Evolutionary conservation across 345 rosid genomes (phyloP), one percentile per base, ranked within the genome.

Genomic region (Bruguiera parviflora): DNA sequence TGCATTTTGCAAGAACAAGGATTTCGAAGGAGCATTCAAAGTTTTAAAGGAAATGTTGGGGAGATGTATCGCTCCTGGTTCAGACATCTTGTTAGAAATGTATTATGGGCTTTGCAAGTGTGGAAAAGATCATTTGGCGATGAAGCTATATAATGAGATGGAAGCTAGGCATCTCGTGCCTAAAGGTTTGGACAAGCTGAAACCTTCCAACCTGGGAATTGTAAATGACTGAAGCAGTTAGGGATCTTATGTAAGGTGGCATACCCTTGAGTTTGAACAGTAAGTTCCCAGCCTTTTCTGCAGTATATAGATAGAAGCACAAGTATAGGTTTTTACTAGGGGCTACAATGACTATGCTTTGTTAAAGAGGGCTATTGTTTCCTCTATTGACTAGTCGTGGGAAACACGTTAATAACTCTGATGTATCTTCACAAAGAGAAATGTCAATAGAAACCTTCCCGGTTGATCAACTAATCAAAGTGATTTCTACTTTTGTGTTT

Each of bases 11-110:
- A 71, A 75, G 79, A 81, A 83, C 25, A 81, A 80, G 70, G 96
- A 91, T 77, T 83, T 79, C 61, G 94, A 86, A 64, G 91, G 89
- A 73, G 97, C 92, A 53, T 80, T 71, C 7, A 73, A 78, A 64
- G 85, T 93, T 59, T 64, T 86, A 10, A 67, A 63, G 65, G 92
- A 91, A 73, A 89, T 93, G 92, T 60, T 78, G 32, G 68, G 73
- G 55, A 84, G 86, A 70, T 82, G 79, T 61, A 59, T 86, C 73
- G 60, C 72, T 75, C 88, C 89, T 57, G 77, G 73, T 69, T 66
- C 81, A 46, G 73, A 51, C 67, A 71, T 74, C 67, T 61, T 87
- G 56, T 70, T 72, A 4, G 75, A 84, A 66, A 73, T 90, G 68
- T 75, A 73, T 55, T 39, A 61, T 71, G 92, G 92, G 64, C 86